phyloP scores from a whole-genome alignment of 495 filamentous ascomycete species.

The Hyaloscypha bicolor region DNA sequence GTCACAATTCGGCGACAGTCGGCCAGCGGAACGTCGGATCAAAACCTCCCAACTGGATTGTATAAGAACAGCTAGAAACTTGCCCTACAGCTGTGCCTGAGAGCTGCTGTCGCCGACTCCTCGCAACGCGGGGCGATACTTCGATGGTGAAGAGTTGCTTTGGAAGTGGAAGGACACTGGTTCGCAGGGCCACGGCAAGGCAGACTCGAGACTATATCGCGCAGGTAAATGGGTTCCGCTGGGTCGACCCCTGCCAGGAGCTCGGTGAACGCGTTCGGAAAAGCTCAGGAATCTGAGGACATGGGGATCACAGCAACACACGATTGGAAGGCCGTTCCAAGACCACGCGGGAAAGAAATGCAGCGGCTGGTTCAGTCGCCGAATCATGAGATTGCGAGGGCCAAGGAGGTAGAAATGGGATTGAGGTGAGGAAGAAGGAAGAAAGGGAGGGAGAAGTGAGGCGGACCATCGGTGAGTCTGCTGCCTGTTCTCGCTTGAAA shows the following conservation, averaged over 20 bases:
- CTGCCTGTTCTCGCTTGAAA: background rate
- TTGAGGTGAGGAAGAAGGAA: slow-evolving; percentile 21
- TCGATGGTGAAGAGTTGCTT: slow-evolving; percentile 4
- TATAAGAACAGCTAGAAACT: slow-evolving; percentile 20
- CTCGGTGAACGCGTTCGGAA: slow-evolving; percentile 18
- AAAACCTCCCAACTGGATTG: slow-evolving; percentile 4
- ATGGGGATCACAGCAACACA: background rate
- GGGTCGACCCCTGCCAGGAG: background rate
- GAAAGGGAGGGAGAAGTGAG: slow-evolving; percentile 34
- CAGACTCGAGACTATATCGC: slow-evolving; percentile 13
- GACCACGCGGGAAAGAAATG: slow-evolving; percentile 3
- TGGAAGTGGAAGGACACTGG: slow-evolving; percentile 8
- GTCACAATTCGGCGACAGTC: slow-evolving; percentile 13
- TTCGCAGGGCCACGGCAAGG: slow-evolving; percentile 19
- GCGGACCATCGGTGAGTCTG: slow-evolving; percentile 21
- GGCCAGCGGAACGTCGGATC: slow-evolving; percentile 1
- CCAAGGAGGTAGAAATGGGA: background rate
- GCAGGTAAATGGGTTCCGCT: background rate
- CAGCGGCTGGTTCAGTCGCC: slow-evolving; percentile 16
- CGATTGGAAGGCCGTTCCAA: slow-evolving; percentile 5
- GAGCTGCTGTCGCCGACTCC: background rate
- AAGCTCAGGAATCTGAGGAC: slow-evolving; percentile 3
- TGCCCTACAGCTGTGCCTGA: slow-evolving; percentile 8
- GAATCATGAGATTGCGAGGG: slow-evolving; percentile 11
- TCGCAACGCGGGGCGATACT: slow-evolving; percentile 20